Evolutionary conservation across 805 yeast species (phyloP).

Genomic region (Lipomyces sp.): DNA sequence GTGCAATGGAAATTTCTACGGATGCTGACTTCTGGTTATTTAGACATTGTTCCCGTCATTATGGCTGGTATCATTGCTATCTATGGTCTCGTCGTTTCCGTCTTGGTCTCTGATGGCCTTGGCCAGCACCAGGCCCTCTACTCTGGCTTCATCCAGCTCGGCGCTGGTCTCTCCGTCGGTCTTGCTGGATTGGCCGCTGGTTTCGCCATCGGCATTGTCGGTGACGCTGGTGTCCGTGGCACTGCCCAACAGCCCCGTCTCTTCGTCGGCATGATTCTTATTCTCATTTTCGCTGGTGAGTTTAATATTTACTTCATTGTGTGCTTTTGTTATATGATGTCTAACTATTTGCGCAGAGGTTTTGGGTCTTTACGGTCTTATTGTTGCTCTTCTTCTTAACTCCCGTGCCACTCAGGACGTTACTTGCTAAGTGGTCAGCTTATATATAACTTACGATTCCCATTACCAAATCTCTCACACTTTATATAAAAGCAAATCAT

Average conservation of each 20-base stretch:
- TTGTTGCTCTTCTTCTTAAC: slow-evolving; percentile 96
- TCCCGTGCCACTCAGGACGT: slow-evolving; percentile 76
- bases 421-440: slow-evolving; percentile 32
- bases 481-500: slow-evolving; percentile 10
- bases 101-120: slow-evolving; percentile 90
- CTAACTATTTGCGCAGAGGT: slow-evolving; percentile 58
- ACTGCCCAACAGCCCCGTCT: slow-evolving; percentile 85
- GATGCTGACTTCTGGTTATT: slow-evolving; percentile 2
- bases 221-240: slow-evolving; percentile 90
- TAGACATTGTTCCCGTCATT: slow-evolving; percentile 82
- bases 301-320: not conserved
- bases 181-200: slow-evolving; percentile 97
- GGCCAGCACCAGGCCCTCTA: slow-evolving; percentile 78
- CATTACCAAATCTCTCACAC: slow-evolving; percentile 11
- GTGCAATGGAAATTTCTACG: slow-evolving; percentile 3
- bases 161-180: slow-evolving; percentile 95
- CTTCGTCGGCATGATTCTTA: slow-evolving; percentile 87
- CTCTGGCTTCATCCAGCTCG: slow-evolving; percentile 97
- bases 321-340: not conserved
- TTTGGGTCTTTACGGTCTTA: slow-evolving; percentile 94
- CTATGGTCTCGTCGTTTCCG: slow-evolving; percentile 95
- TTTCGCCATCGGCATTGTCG: slow-evolving; percentile 92
- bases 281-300: slow-evolving; percentile 71
- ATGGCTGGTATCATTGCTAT: slow-evolving; percentile 98
- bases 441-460: slow-evolving; percentile 12